These are phyloP conservation scores for Allium sativum DNA, from an alignment of 106 monocot genomes.

Conservation along the genomic window DNA sequence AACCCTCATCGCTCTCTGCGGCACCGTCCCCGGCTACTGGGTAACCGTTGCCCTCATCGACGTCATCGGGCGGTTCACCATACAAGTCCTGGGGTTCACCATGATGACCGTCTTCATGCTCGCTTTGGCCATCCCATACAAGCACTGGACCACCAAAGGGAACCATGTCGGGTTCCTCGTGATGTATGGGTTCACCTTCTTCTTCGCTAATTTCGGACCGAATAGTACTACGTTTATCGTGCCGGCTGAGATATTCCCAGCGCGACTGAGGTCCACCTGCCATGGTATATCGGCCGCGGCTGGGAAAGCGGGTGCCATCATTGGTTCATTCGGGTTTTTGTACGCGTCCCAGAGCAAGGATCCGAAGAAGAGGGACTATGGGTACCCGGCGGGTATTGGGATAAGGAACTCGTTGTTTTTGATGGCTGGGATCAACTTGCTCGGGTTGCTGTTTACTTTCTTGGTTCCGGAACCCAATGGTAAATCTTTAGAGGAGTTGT, in stretches of 20 bases:
- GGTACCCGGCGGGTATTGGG: constrained; percentile 40
- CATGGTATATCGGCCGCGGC: constrained; percentile 60
- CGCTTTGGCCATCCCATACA: constrained; percentile 24
- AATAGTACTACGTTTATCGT: constrained; percentile 59
- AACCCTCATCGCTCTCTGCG: constrained; percentile 44
- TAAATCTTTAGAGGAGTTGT: constrained; percentile 32
- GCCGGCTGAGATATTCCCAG: constrained; percentile 60
- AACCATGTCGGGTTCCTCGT: constrained; percentile 28
- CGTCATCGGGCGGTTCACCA: constrained; percentile 22
- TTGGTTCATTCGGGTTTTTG: constrained; percentile 26
- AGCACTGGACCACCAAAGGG: constrained; percentile 22
- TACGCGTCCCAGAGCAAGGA: constrained; percentile 19
- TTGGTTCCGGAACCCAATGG: constrained; percentile 47
- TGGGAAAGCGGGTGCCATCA: constrained; percentile 52
- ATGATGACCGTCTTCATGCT: constrained; percentile 38
- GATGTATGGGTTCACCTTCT: constrained; percentile 45
- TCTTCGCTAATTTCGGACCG: constrained; percentile 70
- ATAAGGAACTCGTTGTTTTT: constrained; percentile 37
- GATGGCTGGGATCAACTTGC: constrained; percentile 21
- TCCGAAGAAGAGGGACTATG: constrained; percentile 17
- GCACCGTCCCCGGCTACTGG: constrained; percentile 60
- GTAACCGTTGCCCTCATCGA: constrained; percentile 45
- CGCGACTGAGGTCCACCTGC: constrained; percentile 50
- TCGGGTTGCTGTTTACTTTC: constrained; percentile 28
- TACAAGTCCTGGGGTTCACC: constrained; percentile 23